Percentiles rank a stretch among this genome's conserved stretches.
Evolutionary conservation across 495 filamentous ascomycete genomes (phyloP).

Genomic region (Aspergillus leporis): DNA sequence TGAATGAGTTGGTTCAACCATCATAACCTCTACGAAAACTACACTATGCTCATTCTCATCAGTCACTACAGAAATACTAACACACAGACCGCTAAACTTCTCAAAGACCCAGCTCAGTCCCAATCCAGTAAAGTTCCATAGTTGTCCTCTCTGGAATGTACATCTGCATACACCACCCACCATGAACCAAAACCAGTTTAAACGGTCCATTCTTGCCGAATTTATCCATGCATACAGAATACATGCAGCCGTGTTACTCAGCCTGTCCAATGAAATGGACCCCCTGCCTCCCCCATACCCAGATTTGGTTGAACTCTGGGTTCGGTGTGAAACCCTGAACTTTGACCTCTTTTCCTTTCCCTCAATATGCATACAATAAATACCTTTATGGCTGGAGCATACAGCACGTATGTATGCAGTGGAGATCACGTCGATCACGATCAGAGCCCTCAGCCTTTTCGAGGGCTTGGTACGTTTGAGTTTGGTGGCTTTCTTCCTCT

Average conservation of each 20-base stretch:
- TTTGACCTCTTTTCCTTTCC: neutral
- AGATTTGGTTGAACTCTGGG: neutral
- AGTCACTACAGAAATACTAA: no score
- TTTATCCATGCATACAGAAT: neutral
- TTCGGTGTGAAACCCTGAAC: neutral
- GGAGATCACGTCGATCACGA: slow-evolving; percentile 17
- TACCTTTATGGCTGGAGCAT: neutral
- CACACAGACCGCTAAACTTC: neutral
- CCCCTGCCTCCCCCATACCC: neutral
- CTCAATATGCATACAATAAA: neutral
- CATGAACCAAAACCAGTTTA: slow-evolving; percentile 5
- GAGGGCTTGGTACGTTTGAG: neutral
- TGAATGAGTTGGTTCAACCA: no score
- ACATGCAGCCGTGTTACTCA: neutral
- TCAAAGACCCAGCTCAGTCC: neutral
- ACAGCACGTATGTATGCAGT: slow-evolving; percentile 10
- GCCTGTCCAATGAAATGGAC: neutral
- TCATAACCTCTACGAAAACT: neutral
- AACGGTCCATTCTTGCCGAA: neutral
- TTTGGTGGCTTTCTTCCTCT: slow-evolving; percentile 1
- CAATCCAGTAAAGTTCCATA: slow-evolving; percentile 8
- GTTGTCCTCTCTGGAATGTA: slow-evolving; percentile 7
- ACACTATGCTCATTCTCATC: no score
- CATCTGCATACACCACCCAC: slow-evolving; percentile 2
- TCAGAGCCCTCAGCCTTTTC: slow-evolving; percentile 1